Base-by-base conservation (phyloP, 345 rosid genomes). In the thale cress (Arabidopsis thaliana) region DNA sequence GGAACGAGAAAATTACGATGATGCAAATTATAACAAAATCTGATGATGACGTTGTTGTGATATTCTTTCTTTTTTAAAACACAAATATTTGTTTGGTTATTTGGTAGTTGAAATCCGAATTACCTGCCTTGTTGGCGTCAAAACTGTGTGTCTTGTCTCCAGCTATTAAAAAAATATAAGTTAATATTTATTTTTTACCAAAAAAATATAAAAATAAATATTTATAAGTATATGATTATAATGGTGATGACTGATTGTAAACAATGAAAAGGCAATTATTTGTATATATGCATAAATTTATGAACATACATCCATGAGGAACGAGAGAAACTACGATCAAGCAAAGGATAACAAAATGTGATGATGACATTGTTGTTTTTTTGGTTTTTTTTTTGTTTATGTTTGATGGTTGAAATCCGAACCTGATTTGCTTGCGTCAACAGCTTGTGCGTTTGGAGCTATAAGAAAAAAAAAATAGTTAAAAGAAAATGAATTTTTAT, bases 331-430 rank as follows among this genome's bases (percentile, higher is more conserved):
- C 3, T 8, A 51, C 8, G 25, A 24, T 51, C 30, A 51, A 8
- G 56, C 62, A 32, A 8, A 57, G 24, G 58, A 52, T 50, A 50
- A 23, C 55, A 52, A 22, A 9, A 23, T 44, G 49, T 44, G 49
- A 44, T 51, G 41, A 33, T 32, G 40, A 33, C 37, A 13, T 34
- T 57, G 11, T 51, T 51, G 40, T 14, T 13, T 1, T 44, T 44
- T 13, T 44, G 1, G 23, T 48, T 48, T 16, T 16, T 48, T 16
- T 2, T 48, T 16, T 48, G 3, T 48, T 16, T 48, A 10, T 16
- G 16, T 16, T 3, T 45, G 20, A 45, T 45, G 8, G n/a, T 20
- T 20, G 10, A 48, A 48, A 48, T 20, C 3, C 9, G 28, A 20
- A 50, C 55, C 55, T 50, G 5, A 3, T 12, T 50, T 50, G 13